Evolutionary conservation across 108 stramenopile genomes (phyloP).

Genomic region (Skeletonema costatum): DNA sequence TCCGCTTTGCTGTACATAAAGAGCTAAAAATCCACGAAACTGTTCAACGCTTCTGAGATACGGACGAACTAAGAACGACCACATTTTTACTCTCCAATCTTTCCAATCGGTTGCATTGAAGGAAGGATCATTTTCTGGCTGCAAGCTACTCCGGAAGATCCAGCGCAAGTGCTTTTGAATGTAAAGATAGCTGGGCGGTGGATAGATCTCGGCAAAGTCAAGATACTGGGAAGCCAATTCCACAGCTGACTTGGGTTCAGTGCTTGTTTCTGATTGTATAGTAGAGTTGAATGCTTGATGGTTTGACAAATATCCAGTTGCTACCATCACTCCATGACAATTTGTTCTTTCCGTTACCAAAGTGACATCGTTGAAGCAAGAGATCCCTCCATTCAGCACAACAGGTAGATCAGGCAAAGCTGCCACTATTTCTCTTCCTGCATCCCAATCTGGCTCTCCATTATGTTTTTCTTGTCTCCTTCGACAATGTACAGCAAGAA

Average conservation of each 20-base stretch:
- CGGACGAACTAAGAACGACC: constrained; percentile 63
- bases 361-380: constrained; percentile 18
- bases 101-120: constrained; percentile 30
- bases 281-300: constrained; percentile 27
- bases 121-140: constrained; percentile 34
- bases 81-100: constrained; percentile 54
- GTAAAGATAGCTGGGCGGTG: constrained; percentile 62
- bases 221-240: constrained; percentile 49
- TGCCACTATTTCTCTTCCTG: constrained; percentile 42
- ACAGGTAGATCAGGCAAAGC: constrained; percentile 36
- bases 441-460: constrained; percentile 44
- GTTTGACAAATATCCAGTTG: constrained; percentile 52
- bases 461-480: constrained; percentile 41
- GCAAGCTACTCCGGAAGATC: constrained; percentile 59
- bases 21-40: constrained; percentile 54
- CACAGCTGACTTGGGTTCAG: constrained; percentile 17
- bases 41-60: constrained; percentile 51
- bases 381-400: constrained; percentile 51
- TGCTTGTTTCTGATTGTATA: neutral
- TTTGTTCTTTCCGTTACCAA: constrained; percentile 32
- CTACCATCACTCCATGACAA: constrained; percentile 57
- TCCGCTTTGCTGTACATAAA: constrained; percentile 51
- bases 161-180: constrained; percentile 65
- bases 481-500: constrained; percentile 58
- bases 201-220: constrained; percentile 44